phyloP scores from a whole-genome alignment of 306 rosid species.

The Chamaecrista fasciculata region DNA sequence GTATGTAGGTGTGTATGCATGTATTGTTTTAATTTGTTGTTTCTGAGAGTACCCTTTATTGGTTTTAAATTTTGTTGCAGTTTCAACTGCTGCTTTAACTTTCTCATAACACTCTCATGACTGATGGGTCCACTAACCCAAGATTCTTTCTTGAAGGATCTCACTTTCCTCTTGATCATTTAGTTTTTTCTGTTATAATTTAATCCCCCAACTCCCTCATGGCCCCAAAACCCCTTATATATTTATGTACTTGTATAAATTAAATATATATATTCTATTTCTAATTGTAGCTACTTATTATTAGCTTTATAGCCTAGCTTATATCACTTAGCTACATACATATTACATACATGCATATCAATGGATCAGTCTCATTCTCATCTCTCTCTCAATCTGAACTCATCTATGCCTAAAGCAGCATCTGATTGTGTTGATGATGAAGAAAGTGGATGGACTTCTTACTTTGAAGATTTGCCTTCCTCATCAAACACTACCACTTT shows the following conservation, averaged over 20 bases:
- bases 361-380: slow-evolving; percentile 33
- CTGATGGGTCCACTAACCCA: slow-evolving; percentile 54
- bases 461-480: slow-evolving; percentile 66
- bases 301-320: too few relatives aligned
- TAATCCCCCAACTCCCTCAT: too few relatives aligned
- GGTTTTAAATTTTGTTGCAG: slow-evolving; percentile 50
- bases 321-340: too few relatives aligned
- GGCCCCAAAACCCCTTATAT: too few relatives aligned
- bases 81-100: slow-evolving; percentile 54
- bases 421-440: slow-evolving; percentile 28
- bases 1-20: too few relatives aligned
- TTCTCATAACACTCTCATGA: slow-evolving; percentile 37
- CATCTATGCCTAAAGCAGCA: slow-evolving; percentile 41
- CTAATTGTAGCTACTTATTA: too few relatives aligned
- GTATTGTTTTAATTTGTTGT: too few relatives aligned
- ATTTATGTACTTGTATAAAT: too few relatives aligned
- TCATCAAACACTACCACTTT: not conserved
- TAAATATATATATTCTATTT: too few relatives aligned
- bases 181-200: too few relatives aligned
- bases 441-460: slow-evolving; percentile 96
- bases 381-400: slow-evolving; percentile 32
- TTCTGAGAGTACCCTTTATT: too few relatives aligned
- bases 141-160: slow-evolving; percentile 59
- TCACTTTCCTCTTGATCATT: too few relatives aligned
- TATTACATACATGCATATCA: slow-evolving; percentile 8